Evolutionary conservation across 1,139 yeast species (phyloP), one percentile per base, ranked within the genome.

Genomic region (Geotrichum fermentans): DNA sequence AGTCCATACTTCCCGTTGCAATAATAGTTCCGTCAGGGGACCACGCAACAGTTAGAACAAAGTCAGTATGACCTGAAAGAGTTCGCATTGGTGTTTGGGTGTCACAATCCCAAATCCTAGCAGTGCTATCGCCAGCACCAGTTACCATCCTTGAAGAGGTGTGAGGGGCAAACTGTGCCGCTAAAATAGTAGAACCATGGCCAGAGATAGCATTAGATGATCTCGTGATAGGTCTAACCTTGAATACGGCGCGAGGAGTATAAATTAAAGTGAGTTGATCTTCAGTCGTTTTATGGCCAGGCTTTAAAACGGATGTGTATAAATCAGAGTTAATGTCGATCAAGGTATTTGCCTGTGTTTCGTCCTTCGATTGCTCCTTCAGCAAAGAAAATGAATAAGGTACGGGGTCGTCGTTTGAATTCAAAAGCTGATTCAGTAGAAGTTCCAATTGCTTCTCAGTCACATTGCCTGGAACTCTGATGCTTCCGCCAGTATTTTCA

Each of bases 51-150:
- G 95, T 84, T 43, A 92, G 71, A 7, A 92, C 97, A 96, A 97
- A 94, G 69, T 89, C 89, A 16, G 80, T 72, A 63, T 92, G 99
- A 0, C 98, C 98, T 14, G 73, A 63, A 49, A 94, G 72, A 0
- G 95, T 87, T 53, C 79, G 77, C 62, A 82, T 71, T 4, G 97
- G 96, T 0, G 98, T 92, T 60, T 87, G 95, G 0, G 97, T 90
- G 61, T 88, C 85, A 66, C 96, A 86, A 67, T 90, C 97, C 99
- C 99, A 92, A 47, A 92, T 79, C 62, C 97, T 75, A 3, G 97
- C 97, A n/a, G 97, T 90, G 39, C 85, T 80, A 65, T 92, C 99
- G 40, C 99, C 99, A 7, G 97, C 89, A 41, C 98, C 99, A 0
- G 97, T 84, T 42, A 88, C 94, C 83, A 92, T 81, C 57, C 90